phyloP scores from a whole-genome alignment of 768 basidiomycete species.

The Mycena polygramma region DNA sequence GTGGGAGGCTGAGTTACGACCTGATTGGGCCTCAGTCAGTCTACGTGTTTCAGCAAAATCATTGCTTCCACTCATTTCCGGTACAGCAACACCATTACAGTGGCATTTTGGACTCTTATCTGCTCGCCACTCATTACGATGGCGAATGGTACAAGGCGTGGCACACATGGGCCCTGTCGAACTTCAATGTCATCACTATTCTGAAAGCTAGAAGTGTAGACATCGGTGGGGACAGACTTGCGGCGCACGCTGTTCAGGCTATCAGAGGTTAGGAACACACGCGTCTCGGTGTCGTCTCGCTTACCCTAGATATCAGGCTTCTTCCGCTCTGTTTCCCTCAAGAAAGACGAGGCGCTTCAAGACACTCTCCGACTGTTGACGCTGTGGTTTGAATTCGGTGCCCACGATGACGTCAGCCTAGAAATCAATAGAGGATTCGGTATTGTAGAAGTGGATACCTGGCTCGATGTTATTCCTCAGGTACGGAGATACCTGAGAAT shows the following conservation, averaged over 20 bases:
- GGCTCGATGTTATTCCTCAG: conserved; percentile 99
- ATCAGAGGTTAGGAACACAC: conserved; percentile 75
- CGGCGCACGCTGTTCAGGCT: conserved; percentile 90
- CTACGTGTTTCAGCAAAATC: not conserved
- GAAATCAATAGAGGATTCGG: conserved; percentile 91
- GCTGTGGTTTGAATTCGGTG: conserved; percentile 98
- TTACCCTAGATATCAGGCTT: conserved; percentile 69
- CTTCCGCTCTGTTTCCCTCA: conserved; percentile 93
- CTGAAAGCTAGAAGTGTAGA: conserved; percentile 72
- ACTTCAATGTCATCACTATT: conserved; percentile 92
- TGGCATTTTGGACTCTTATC: conserved; percentile 88
- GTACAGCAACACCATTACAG: conserved; percentile 75
- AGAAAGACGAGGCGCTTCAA: conserved; percentile 92
- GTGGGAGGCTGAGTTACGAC: conserved; percentile 88
- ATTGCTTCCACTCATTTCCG: conserved; percentile 30
- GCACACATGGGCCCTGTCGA: conserved; percentile 98
- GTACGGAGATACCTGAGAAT: conserved; percentile 56
- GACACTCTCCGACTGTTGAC: conserved; percentile 94
- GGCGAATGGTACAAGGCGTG: conserved; percentile 99
- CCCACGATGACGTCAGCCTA: conserved; percentile 88
- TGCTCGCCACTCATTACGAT: conserved; percentile 91
- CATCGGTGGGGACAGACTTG: conserved; percentile 72
- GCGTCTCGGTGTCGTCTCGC: not conserved
- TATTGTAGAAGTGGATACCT: conserved; percentile 94
- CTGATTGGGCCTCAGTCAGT: conserved; percentile 84